Evolutionary conservation across 208 protist species (phyloP).

Genomic region (Trypanosomatidae sp.): DNA sequence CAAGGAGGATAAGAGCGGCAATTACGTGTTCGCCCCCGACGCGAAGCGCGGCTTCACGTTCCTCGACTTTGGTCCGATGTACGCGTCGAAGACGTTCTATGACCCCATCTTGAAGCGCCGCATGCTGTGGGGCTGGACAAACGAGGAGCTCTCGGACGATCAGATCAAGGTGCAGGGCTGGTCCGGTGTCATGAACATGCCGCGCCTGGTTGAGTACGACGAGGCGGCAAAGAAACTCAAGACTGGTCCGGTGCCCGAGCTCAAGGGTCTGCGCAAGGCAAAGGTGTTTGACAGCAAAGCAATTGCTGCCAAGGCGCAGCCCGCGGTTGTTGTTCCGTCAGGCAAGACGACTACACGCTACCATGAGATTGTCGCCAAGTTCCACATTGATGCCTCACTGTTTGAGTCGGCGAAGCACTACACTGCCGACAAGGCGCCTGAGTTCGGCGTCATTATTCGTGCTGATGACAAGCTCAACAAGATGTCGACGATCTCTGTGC

Average conservation of each 20-base stretch:
- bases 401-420: conserved; percentile 11
- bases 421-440: conserved; percentile 8
- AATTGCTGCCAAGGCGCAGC: conserved; percentile 1
- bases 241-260: conserved; percentile 15
- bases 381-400: conserved; percentile 8
- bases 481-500: conserved; percentile 14
- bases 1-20: background rate
- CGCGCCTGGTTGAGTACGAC: conserved; percentile 27
- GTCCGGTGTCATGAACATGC: conserved; percentile 33
- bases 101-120: conserved; percentile 31
- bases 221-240: conserved; percentile 15
- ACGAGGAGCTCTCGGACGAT: conserved; percentile 19
- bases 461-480: conserved; percentile 5
- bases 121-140: conserved; percentile 27
- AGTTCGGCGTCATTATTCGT: conserved; percentile 19
- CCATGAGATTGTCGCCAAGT: conserved; percentile 25
- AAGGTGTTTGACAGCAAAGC: conserved; percentile 1
- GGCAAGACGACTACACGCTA: conserved; percentile 10
- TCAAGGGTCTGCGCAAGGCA: conserved; percentile 12
- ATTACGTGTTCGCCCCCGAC: conserved; percentile 22
- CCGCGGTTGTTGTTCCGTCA: conserved; percentile 2
- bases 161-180: conserved; percentile 19
- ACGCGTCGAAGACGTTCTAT: conserved; percentile 28
- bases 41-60: conserved; percentile 15
- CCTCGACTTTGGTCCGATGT: conserved; percentile 27